Percentiles rank a stretch among this genome's conserved stretches.
phyloP scores from a whole-genome alignment of 2,329 filamentous ascomycete species.

The Cordyceps pruinosa region DNA sequence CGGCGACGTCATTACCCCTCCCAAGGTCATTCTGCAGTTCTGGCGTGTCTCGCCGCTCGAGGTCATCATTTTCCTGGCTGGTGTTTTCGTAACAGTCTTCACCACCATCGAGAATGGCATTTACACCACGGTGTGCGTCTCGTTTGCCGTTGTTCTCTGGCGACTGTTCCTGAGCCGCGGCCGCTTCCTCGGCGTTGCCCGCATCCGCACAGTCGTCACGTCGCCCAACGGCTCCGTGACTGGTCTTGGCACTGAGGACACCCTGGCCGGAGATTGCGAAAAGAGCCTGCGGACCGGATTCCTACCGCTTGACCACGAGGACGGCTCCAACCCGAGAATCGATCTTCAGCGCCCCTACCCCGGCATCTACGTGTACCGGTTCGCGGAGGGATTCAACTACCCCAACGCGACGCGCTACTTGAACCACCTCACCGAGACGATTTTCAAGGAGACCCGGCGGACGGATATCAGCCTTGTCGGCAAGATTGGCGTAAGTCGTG shows the following conservation, averaged over 20 bases:
- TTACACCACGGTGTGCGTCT: conserved; percentile 75
- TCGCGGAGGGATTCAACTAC: conserved; percentile 92
- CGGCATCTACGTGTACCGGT: conserved; percentile 92
- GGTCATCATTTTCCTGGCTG: conserved; percentile 85
- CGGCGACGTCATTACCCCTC: conserved; percentile 82
- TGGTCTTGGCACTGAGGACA: conserved; percentile 18
- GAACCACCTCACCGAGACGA: conserved; percentile 60
- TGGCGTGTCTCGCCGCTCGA: conserved; percentile 90
- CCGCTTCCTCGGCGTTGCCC: conserved; percentile 61
- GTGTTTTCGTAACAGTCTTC: conserved; percentile 87
- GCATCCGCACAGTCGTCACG: conserved; percentile 12
- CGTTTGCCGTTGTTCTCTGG: conserved; percentile 72
- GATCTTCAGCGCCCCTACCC: conserved; percentile 77
- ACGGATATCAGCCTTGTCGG: conserved; percentile 37
- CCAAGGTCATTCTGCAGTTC: conserved; percentile 89
- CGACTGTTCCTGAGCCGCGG: conserved; percentile 78
- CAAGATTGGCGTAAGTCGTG: conserved; percentile 30
- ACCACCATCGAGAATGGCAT: conserved; percentile 85
- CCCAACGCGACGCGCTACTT: conserved; percentile 87
- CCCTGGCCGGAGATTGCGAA: conserved; percentile 39
- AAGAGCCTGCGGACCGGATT: conserved; percentile 66
- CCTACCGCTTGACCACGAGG: conserved; percentile 77
- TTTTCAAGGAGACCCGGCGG: conserved; percentile 39
- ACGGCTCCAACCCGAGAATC: conserved; percentile 83
- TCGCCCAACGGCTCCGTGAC: conserved; percentile 12